Conservation (phyloP, 116 monocot genomes). For the Trichopus zeylanicus region DNA sequence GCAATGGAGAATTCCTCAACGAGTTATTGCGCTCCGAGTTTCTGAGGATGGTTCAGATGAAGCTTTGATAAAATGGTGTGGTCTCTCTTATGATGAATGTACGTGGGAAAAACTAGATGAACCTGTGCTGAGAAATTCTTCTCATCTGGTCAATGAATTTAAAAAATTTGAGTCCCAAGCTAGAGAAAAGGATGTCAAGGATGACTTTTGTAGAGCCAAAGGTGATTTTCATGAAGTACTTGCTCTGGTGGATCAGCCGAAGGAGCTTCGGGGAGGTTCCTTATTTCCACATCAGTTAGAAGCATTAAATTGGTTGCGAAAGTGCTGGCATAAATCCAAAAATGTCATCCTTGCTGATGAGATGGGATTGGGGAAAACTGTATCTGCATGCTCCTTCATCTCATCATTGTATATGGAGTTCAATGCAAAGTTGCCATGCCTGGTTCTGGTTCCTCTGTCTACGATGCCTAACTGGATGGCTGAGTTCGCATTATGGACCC, state of each 20-base stretch:
- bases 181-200: conserved; percentile 36
- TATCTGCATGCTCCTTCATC: conserved; percentile 92
- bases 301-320: conserved; percentile 93
- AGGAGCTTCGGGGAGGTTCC: conserved; percentile 76
- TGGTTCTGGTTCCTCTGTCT: conserved; percentile 95
- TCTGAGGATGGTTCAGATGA: conserved; percentile 42
- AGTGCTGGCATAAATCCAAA: conserved; percentile 85
- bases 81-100: conserved; percentile 89
- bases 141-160: conserved; percentile 52
- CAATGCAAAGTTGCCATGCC: conserved; percentile 63
- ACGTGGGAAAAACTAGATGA: conserved; percentile 95
- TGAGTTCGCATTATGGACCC: conserved; percentile 89
- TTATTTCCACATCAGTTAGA: conserved; percentile 96
- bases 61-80: conserved; percentile 81
- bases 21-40: conserved; percentile 60
- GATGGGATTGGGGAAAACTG: conserved; percentile 96
- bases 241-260: conserved; percentile 62
- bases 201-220: conserved; percentile 20
- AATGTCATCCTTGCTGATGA: conserved; percentile 99
- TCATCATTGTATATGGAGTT: conserved; percentile 84
- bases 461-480: conserved; percentile 99
- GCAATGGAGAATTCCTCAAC: conserved; percentile 72
- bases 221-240: conserved; percentile 40
- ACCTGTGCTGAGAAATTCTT: conserved; percentile 38
- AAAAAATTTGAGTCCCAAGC: conserved; percentile 53